Conservation (phyloP, 2,329 filamentous ascomycete species). For the Fusarium keratoplasticum region DNA sequence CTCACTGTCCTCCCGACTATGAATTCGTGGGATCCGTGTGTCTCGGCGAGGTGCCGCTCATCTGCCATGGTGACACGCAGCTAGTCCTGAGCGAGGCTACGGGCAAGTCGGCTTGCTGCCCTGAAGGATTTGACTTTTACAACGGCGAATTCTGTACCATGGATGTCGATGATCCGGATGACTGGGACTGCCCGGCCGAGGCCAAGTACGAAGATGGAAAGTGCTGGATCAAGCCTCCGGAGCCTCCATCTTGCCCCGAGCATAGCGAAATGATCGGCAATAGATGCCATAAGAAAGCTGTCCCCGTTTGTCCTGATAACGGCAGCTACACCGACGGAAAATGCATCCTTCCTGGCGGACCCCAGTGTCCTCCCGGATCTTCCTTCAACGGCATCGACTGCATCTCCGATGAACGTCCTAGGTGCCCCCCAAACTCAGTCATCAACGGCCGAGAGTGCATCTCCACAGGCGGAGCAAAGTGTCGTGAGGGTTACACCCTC, state of each 20-base stretch:
- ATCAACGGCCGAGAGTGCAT: background rate
- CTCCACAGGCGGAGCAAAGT: background rate
- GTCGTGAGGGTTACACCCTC: background rate
- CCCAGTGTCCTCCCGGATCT: background rate
- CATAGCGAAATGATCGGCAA: background rate
- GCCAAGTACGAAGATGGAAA: background rate
- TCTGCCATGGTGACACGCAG: background rate
- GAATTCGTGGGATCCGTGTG: conserved; percentile 3
- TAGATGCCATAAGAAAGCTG: background rate
- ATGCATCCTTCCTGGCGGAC: background rate
- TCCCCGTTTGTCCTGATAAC: background rate
- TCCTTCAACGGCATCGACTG: background rate
- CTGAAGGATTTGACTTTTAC: background rate
- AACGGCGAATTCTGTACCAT: background rate
- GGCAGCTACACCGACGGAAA: background rate
- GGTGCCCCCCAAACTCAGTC: background rate
- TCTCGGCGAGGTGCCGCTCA: background rate
- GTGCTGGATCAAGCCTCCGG: background rate
- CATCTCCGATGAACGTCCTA: background rate
- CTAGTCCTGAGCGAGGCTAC: background rate
- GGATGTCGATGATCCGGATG: background rate
- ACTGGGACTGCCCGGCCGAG: background rate
- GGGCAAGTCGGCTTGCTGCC: background rate
- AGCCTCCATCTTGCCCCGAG: background rate
- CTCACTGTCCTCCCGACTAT: conserved; percentile 4